A percentile compares a stretch with the other conserved stretches of the same genome.
Evolutionary conservation across 2,329 filamentous ascomycete genomes (phyloP).

Genomic region (Amauroascus verrucosus): DNA sequence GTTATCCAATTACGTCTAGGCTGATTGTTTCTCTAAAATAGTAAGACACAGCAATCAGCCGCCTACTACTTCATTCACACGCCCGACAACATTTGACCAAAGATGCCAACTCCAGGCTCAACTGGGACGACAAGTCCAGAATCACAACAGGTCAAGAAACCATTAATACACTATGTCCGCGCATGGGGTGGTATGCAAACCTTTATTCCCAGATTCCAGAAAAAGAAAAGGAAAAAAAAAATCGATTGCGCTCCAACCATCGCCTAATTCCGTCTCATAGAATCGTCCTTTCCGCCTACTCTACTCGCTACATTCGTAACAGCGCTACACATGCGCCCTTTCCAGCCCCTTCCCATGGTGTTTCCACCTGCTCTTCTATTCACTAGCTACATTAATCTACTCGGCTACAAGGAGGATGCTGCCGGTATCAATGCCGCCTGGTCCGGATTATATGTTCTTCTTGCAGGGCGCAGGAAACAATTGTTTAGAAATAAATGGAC

Average conservation of each 20-base stretch:
- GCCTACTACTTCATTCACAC: no score
- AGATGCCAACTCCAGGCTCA: constrained; percentile 2
- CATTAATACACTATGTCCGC: constrained; percentile 30
- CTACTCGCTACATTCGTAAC: constrained; percentile 56
- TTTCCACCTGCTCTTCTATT: constrained; percentile 58
- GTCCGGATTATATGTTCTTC: constrained; percentile 54
- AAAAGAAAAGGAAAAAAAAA: no score
- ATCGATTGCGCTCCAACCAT: not conserved
- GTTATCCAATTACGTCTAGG: no score
- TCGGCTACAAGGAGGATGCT: constrained; percentile 51
- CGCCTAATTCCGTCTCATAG: constrained; percentile 30
- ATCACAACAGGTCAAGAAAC: constrained; percentile 29
- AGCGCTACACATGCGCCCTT: constrained; percentile 56
- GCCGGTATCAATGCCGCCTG: constrained; percentile 55
- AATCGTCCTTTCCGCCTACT: constrained; percentile 54
- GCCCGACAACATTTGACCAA: no score
- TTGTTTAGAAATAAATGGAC: constrained; percentile 38
- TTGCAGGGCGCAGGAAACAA: constrained; percentile 49
- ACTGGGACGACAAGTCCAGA: constrained; percentile 13
- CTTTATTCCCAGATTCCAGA: no score
- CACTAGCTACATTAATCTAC: constrained; percentile 55
- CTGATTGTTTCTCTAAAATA: no score
- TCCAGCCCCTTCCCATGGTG: constrained; percentile 55
- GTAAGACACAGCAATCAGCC: no score
- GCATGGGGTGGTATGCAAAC: constrained; percentile 35